Conservation (phyloP, 2,329 filamentous ascomycete genomes). For the Metarhizium sp. region DNA sequence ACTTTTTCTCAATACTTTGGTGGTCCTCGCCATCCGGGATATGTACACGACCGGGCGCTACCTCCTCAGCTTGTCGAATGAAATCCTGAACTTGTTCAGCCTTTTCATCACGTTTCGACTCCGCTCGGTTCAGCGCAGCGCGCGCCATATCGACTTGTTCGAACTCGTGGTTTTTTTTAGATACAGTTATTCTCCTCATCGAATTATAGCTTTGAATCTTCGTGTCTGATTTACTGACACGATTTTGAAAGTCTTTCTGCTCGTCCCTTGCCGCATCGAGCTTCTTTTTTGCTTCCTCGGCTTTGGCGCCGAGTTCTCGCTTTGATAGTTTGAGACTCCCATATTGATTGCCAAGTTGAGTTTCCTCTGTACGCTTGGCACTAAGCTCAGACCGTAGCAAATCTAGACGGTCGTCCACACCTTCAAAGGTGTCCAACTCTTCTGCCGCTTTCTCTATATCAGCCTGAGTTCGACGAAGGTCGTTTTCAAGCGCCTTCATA, state of each 20-base stretch:
- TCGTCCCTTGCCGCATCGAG: slow-evolving; percentile 24
- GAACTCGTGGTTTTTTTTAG: slow-evolving; percentile 53
- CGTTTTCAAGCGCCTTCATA: slow-evolving; percentile 36
- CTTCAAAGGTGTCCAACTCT: slow-evolving; percentile 57
- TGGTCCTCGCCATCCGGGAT: slow-evolving; percentile 57
- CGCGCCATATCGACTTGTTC: slow-evolving; percentile 40
- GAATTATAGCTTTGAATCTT: slow-evolving; percentile 40
- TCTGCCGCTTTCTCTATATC: slow-evolving; percentile 40
- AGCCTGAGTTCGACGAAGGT: slow-evolving; percentile 51
- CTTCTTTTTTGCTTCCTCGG: slow-evolving; percentile 29
- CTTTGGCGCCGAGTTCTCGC: slow-evolving; percentile 33
- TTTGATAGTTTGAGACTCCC: slow-evolving; percentile 41
- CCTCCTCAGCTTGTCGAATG: slow-evolving; percentile 40
- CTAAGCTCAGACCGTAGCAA: slow-evolving; percentile 47
- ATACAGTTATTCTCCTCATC: slow-evolving; percentile 42
- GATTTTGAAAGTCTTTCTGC: slow-evolving; percentile 31
- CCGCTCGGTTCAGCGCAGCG: slow-evolving; percentile 32
- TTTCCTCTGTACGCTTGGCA: slow-evolving; percentile 38
- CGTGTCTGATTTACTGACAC: slow-evolving; percentile 44
- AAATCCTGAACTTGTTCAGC: slow-evolving; percentile 41
- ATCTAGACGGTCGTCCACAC: slow-evolving; percentile 58
- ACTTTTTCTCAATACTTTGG: slow-evolving; percentile 43
- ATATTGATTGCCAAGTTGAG: slow-evolving; percentile 45
- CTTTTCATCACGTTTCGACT: slow-evolving; percentile 38
- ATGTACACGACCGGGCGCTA: slow-evolving; percentile 47